Evolutionary conservation across 805 yeast species (phyloP).

Genomic region (Wickerhamomyces bovis): DNA sequence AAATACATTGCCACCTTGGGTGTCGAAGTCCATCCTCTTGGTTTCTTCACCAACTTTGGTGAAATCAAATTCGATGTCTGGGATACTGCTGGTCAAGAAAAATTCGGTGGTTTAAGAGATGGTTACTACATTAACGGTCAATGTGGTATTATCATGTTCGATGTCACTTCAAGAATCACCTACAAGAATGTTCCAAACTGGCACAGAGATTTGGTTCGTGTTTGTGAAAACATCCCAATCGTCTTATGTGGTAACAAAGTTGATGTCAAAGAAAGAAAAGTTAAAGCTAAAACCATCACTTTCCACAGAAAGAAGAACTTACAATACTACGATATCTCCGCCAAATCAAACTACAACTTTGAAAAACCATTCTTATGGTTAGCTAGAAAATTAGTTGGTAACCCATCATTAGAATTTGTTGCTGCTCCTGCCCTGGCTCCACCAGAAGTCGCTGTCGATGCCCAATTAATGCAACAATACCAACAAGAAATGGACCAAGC

Average conservation of each 20-base stretch:
- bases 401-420: slow-evolving; percentile 96
- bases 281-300: slow-evolving; percentile 98
- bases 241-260: slow-evolving; percentile 99
- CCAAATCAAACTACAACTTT: slow-evolving; percentile 98
- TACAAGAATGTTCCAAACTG: slow-evolving; percentile 99
- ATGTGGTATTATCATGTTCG: slow-evolving; percentile 99
- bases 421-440: slow-evolving; percentile 99
- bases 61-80: slow-evolving; percentile 98
- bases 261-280: slow-evolving; percentile 99
- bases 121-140: slow-evolving; percentile 99
- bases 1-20: slow-evolving; percentile 98
- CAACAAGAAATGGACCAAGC: slow-evolving; percentile 99
- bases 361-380: slow-evolving; percentile 99
- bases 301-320: slow-evolving; percentile 99
- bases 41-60: slow-evolving; percentile 97
- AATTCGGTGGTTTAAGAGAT: slow-evolving; percentile 99
- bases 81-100: slow-evolving; percentile 99
- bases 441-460: slow-evolving; percentile 97
- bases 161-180: slow-evolving; percentile 98
- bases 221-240: slow-evolving; percentile 98
- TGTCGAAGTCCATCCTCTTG: slow-evolving; percentile 98
- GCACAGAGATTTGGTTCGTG: slow-evolving; percentile 99
- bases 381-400: slow-evolving; percentile 98
- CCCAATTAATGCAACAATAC: slow-evolving; percentile 94
- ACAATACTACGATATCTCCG: slow-evolving; percentile 99